Base-by-base conservation (phyloP, 495 filamentous ascomycete species). In the Opeltia flavorubescens region DNA sequence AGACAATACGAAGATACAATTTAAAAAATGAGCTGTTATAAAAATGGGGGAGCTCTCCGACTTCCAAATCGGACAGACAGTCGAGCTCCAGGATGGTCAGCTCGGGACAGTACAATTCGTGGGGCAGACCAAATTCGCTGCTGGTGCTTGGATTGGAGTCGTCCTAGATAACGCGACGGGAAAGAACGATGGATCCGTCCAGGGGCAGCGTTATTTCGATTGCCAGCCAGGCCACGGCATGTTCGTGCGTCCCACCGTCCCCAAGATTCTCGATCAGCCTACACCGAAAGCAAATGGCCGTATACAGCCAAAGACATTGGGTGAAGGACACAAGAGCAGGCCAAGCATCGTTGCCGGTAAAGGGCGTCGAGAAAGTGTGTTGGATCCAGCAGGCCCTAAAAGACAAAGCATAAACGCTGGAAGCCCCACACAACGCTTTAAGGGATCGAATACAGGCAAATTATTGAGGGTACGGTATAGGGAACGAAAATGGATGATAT, bases 171-270 rank as follows among this genome's bases (percentile, higher is more conserved):
- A 83, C 29, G 66, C 76, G n/a, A 73, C 70, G 9, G 91, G 91
- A 9, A 96, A 98, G 66, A 96, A 98, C 56, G 86, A 98, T 71
- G 91, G 91, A 53, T 77, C 81, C 25, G 84, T 96, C 31, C 76
- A 89, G 61, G 89, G 87, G 34, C 75, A 89, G 52, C 71, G 86
- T 31, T 98, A 98, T 62, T 98, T 96, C 56, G 76, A 87, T 21
- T 95, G 89, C 57, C 63, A 78, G 44, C 77, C 77, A 48, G 75
- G 76, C 5, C 75, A 76, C 65, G 91, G 91, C 55, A 91, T 96
- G 83, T 98, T 98, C 55, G 73, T 95, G 26, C 72, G 83, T 28
- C 80, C 84, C 5, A 58, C 68, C 3, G 77, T 76, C 2, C 65
- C 76, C 21, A 67, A 68, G 24, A 59, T 88, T 17, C 46, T 93